A percentile compares a stretch with the other conserved stretches of the same genome.
phyloP scores from a whole-genome alignment of 192 early-diverging fungal genomes.

The Backusella circina region DNA sequence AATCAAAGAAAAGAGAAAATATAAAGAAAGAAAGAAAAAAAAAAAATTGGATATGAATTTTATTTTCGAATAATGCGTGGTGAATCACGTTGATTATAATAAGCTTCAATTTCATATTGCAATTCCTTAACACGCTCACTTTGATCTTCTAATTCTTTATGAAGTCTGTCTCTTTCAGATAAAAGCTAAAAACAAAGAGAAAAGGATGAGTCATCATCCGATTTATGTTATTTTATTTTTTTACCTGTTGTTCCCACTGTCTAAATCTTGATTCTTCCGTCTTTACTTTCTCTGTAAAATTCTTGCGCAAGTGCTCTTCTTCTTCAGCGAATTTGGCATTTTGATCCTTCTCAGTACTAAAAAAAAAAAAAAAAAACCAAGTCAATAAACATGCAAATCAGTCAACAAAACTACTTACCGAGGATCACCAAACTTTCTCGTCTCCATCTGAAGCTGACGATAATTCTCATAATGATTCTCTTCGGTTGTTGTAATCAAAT shows the following conservation, averaged over 20 bases:
- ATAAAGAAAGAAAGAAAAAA: not conserved
- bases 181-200: slow-evolving; percentile 54
- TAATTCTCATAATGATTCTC: slow-evolving; percentile 95
- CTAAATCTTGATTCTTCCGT: slow-evolving; percentile 95
- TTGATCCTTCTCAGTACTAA: slow-evolving; percentile 65
- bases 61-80: slow-evolving; percentile 27
- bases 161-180: slow-evolving; percentile 96
- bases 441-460: slow-evolving; percentile 82
- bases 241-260: slow-evolving; percentile 88
- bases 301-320: slow-evolving; percentile 91
- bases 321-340: slow-evolving; percentile 98
- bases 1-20: not conserved
- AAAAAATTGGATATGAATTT: not conserved
- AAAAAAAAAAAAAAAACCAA: not conserved
- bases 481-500: slow-evolving; percentile 89
- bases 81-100: slow-evolving; percentile 32
- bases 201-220: slow-evolving; percentile 15
- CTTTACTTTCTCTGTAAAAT: slow-evolving; percentile 97
- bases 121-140: slow-evolving; percentile 90
- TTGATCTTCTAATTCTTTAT: slow-evolving; percentile 96
- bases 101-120: slow-evolving; percentile 71
- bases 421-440: slow-evolving; percentile 81
- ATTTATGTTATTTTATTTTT: slow-evolving; percentile 5
- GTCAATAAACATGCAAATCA: not conserved
- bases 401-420: slow-evolving; percentile 35